phyloP scores from a whole-genome alignment of 2,329 filamentous ascomycete species.

The Ramichloridium luteum region DNA sequence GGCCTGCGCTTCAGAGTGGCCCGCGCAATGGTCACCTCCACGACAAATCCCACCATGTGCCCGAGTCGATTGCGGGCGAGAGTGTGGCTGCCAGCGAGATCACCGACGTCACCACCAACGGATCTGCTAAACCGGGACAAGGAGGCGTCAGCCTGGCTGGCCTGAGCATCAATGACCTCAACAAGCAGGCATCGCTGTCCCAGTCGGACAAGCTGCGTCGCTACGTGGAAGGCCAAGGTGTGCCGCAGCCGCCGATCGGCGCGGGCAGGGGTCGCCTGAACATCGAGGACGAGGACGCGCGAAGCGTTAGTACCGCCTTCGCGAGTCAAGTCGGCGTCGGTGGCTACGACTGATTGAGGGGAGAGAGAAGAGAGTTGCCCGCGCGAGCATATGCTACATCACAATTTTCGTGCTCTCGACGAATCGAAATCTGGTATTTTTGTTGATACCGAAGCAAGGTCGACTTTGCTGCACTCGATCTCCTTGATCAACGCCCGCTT shows the following conservation, averaged over 20 bases:
- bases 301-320: conserved; percentile 92
- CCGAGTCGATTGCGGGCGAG: conserved; percentile 68
- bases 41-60: conserved; percentile 15
- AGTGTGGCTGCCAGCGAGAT: conserved; percentile 85
- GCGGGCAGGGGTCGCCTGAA: conserved; percentile 44
- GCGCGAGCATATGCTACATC: too few species aligned
- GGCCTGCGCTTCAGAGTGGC: conserved; percentile 66
- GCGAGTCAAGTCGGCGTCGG: conserved; percentile 65
- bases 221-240: conserved; percentile 62
- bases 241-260: conserved; percentile 39
- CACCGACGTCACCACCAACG: conserved; percentile 69
- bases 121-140: conserved; percentile 40
- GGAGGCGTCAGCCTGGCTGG: conserved; percentile 82
- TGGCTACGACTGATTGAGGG: conserved; percentile 20
- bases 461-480: too few species aligned
- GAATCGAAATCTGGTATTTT: neutral
- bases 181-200: conserved; percentile 61
- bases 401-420: neutral
- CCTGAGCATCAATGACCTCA: conserved; percentile 58
- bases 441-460: too few species aligned
- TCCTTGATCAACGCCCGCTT: too few species aligned
- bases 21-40: conserved; percentile 49
- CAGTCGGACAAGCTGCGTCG: conserved; percentile 88
- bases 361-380: too few species aligned
- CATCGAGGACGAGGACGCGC: conserved; percentile 73